A percentile compares a stretch with the other conserved stretches of the same genome.
Conservation (phyloP, 805 yeast genomes). For the Hanseniaspora lachancei region DNA sequence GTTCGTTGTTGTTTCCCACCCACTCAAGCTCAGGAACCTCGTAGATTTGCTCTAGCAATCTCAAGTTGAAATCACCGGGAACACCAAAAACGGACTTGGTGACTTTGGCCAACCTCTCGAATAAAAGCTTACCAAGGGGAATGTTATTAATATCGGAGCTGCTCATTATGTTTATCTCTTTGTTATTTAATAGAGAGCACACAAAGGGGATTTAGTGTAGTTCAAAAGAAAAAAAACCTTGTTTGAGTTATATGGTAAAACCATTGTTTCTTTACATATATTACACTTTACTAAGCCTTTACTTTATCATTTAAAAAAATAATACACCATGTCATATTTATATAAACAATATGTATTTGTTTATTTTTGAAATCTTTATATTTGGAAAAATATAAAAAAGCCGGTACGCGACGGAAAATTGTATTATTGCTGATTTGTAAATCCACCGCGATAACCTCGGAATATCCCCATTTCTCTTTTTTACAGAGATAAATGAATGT, state of each 20-base stretch:
- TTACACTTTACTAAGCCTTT: too few species aligned
- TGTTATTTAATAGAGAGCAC: background rate
- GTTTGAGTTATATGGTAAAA: too few species aligned
- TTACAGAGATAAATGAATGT: conserved; percentile 2
- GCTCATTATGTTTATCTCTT: background rate
- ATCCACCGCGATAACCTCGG: background rate
- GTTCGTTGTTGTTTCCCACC: conserved; percentile 79
- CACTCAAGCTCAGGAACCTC: conserved; percentile 32
- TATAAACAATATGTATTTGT: too few species aligned
- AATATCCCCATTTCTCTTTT: background rate
- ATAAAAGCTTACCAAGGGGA: conserved; percentile 55
- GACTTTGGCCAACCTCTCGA: conserved; percentile 44
- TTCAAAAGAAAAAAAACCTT: too few species aligned
- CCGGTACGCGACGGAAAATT: background rate
- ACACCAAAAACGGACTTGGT: conserved; percentile 59
- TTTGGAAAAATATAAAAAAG: background rate
- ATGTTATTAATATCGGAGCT: conserved; percentile 16
- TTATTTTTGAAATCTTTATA: background rate
- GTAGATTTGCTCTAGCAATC: conserved; percentile 55
- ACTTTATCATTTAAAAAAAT: too few species aligned
- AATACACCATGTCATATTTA: too few species aligned
- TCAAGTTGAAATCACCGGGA: conserved; percentile 65
- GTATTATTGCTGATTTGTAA: background rate
- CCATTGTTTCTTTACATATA: too few species aligned
- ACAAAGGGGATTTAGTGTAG: too few species aligned